Evolutionary conservation across 257 asterid species (phyloP), one percentile per base, ranked within the genome.

Genomic region (Plectranthus barbatus): DNA sequence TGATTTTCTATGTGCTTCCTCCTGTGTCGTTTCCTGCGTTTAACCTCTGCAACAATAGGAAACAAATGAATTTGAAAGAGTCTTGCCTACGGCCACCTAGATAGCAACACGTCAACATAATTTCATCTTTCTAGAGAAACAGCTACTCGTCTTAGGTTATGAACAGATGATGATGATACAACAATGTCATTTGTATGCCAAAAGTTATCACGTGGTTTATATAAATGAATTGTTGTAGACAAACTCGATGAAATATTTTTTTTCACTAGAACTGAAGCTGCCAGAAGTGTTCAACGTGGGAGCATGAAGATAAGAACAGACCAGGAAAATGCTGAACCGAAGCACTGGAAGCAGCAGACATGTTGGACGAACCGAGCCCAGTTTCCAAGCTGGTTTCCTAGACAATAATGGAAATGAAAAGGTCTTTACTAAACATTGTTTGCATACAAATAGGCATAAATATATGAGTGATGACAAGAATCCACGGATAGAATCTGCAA

Each of bases 1-100:
- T 83, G 88, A 71, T 86, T 87, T 18, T 86, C 95, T 6, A 80
- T 77, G 17, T 83, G 86, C 81, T 89, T 92, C 74, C 97, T 92
- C 66, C 95, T 84, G 64, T 88, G 97, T 36, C 86, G 49, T 75
- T 92, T 19, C 62, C 98, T 80, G 56, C 87, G 89, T 78, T 89
- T 89, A 57, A 92, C 73, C 81, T 81, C 98, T 84, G 83, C 57
- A 55, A 62, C 14, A 73, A 68, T 15, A 13, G 19, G 57, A 37
- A 65, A 57, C 4, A 12, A 23, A 48, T n/a, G n/a, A 12, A 42
- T 19, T 18, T 36, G 21, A 56, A 62, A n/a, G n/a, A n/a, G n/a
- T n/a, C n/a, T n/a, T n/a, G n/a, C n/a, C n/a, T n/a, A n/a, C n/a
- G n/a, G n/a, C n/a, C n/a, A n/a, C n/a, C n/a, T n/a, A n/a, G n/a